Conservation (phyloP, 2,329 filamentous ascomycete species). For the Fusarium sp. region DNA sequence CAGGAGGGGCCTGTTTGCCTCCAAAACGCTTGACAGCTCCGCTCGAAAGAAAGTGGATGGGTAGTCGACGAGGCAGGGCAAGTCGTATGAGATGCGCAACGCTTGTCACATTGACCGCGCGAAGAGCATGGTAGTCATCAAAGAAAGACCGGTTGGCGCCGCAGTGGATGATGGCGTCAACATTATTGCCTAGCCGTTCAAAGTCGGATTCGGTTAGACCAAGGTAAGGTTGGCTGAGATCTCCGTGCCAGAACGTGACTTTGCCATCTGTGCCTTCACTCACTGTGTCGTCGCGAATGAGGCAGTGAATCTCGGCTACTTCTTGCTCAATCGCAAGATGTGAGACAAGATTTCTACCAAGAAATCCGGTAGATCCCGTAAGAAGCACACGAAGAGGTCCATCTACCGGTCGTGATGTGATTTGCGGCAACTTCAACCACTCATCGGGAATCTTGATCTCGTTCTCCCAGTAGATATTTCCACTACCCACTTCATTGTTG, state of each 20-base stretch:
- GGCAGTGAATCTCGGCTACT: conserved; percentile 61
- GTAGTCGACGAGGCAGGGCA: conserved; percentile 36
- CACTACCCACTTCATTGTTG: not conserved
- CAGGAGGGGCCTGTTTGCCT: conserved; percentile 5
- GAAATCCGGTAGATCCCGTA: conserved; percentile 40
- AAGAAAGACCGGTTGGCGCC: conserved; percentile 56
- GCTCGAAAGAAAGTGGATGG: conserved; percentile 57
- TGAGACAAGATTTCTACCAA: conserved; percentile 52
- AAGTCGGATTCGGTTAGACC: conserved; percentile 56
- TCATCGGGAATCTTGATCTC: conserved; percentile 9
- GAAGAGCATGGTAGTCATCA: conserved; percentile 52
- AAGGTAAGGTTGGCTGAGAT: conserved; percentile 55
- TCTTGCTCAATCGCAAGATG: conserved; percentile 50
- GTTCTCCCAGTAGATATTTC: conserved; percentile 19
- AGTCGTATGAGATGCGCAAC: conserved; percentile 48
- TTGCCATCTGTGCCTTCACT: conserved; percentile 39
- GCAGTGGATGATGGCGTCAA: conserved; percentile 67
- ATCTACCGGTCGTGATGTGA: not conserved
- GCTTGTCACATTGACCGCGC: conserved; percentile 50
- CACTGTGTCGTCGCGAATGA: conserved; percentile 52
- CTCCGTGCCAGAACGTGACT: conserved; percentile 55
- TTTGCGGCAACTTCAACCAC: not conserved
- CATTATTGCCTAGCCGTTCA: conserved; percentile 48
- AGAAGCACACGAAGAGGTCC: conserved; percentile 19
- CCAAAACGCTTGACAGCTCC: conserved; percentile 17